These are phyloP conservation scores for Populus davidiana DNA, from an alignment of 345 rosid genomes.

Conservation along the genomic window DNA sequence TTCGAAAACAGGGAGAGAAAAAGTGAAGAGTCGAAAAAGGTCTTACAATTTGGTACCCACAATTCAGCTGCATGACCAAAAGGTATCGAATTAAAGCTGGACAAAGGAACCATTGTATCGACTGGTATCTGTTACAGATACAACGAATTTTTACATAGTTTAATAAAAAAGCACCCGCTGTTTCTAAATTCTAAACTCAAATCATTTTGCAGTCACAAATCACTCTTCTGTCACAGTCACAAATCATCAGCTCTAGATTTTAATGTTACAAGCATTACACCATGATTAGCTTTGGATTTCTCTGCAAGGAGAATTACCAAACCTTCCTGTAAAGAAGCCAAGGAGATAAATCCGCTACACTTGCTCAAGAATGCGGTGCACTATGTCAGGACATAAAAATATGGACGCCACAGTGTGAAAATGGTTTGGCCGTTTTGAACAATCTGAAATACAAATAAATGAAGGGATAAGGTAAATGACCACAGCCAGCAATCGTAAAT, in stretches of 20 bases:
- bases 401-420: too few species aligned
- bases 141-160: too few species aligned
- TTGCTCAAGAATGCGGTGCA: background rate
- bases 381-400: too few species aligned
- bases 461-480: background rate
- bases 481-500: background rate
- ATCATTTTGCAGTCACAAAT: too few species aligned
- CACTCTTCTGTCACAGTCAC: background rate
- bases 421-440: background rate
- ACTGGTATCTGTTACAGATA: too few species aligned
- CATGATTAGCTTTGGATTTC: background rate
- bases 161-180: too few species aligned
- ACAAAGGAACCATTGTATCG: background rate
- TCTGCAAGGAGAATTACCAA: background rate
- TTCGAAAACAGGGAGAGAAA: too few species aligned
- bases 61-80: too few species aligned
- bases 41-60: too few species aligned
- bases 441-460: background rate
- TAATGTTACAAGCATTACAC: background rate
- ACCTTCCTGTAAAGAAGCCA: background rate
- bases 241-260: background rate
- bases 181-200: background rate
- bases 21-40: too few species aligned
- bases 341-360: background rate
- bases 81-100: background rate